phyloP scores from a whole-genome alignment of 805 yeast species.

The Tetrapisispora arboricola region DNA sequence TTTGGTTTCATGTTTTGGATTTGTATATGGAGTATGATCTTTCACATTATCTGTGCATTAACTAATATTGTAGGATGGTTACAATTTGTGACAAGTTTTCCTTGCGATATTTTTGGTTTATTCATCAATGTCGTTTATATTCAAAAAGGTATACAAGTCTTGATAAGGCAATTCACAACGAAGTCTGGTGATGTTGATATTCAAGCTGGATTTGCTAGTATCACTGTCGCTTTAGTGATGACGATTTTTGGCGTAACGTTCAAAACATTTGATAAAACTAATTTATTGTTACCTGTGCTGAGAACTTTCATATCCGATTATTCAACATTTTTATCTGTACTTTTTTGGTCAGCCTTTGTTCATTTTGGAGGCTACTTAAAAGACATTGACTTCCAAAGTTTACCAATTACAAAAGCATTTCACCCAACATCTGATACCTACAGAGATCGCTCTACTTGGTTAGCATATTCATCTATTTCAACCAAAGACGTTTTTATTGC shows the following conservation, averaged over 20 bases:
- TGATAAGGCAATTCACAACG: constrained; percentile 54
- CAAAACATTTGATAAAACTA: constrained; percentile 36
- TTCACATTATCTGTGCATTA: constrained; percentile 66
- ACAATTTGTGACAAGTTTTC: constrained; percentile 64
- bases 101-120: constrained; percentile 89
- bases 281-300: constrained; percentile 46
- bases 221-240: constrained; percentile 67
- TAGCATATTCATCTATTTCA: constrained; percentile 32
- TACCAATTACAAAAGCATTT: constrained; percentile 66
- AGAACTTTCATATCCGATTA: constrained; percentile 76
- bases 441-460: constrained; percentile 28
- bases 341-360: constrained; percentile 87
- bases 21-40: constrained; percentile 78
- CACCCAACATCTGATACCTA: constrained; percentile 47
- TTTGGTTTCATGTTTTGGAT: constrained; percentile 96
- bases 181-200: constrained; percentile 26
- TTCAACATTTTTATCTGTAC: constrained; percentile 70
- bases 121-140: constrained; percentile 82
- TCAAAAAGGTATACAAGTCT: constrained; percentile 81
- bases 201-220: constrained; percentile 58
- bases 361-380: constrained; percentile 76
- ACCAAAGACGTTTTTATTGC: constrained; percentile 80
- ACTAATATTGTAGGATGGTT: constrained; percentile 57
- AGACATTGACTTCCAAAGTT: constrained; percentile 43
- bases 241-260: constrained; percentile 71